phyloP scores from a whole-genome alignment of 192 early-diverging fungal species.

The Piromyces finnis region DNA sequence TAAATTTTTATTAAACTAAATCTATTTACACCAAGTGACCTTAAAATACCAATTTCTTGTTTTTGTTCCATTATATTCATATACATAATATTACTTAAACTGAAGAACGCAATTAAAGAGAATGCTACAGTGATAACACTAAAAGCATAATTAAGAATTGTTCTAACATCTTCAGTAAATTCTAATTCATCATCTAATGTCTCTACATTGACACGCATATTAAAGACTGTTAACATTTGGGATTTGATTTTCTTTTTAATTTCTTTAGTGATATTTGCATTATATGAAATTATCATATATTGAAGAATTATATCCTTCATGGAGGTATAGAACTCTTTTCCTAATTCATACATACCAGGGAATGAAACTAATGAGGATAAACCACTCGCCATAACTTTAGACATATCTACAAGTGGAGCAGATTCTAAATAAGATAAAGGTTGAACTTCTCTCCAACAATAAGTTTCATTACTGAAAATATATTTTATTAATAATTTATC shows the following conservation, averaged over 20 bases:
- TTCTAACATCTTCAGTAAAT: neutral
- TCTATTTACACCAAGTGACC: neutral
- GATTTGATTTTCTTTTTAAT: neutral
- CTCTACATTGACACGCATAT: neutral
- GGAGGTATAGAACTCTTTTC: neutral
- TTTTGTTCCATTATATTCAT: neutral
- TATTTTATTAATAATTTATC: neutral
- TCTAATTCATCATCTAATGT: neutral
- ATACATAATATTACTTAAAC: neutral
- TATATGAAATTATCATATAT: neutral
- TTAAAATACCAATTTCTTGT: neutral
- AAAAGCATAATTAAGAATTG: neutral
- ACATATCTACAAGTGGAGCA: neutral
- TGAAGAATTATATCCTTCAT: neutral
- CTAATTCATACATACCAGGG: neutral
- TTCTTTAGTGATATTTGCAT: neutral
- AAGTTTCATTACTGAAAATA: neutral
- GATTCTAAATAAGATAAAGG: neutral
- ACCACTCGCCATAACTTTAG: neutral
- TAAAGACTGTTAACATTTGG: neutral
- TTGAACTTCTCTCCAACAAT: neutral
- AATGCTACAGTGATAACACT: neutral
- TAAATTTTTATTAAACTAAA: neutral
- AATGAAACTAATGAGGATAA: neutral
- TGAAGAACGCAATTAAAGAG: neutral